Evolutionary conservation across 208 protist species (phyloP).

Genomic region (Leishmania mexicana): DNA sequence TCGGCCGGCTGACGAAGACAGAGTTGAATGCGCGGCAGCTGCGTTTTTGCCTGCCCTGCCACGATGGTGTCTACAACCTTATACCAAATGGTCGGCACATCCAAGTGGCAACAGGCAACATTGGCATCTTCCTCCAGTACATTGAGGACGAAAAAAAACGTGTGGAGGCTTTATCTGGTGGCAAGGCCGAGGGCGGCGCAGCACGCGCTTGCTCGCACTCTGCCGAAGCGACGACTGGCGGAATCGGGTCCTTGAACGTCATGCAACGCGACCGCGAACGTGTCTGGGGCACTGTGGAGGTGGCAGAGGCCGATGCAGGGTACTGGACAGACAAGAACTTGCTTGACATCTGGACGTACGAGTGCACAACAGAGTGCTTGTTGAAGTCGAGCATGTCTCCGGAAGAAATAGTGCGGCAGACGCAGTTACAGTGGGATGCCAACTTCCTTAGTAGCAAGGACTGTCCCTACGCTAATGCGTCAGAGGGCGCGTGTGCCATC

Average conservation of each 20-base stretch:
- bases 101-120: constrained; percentile 38
- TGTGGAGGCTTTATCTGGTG: constrained; percentile 7
- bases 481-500: constrained; percentile 10
- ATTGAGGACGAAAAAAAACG: constrained; percentile 34
- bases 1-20: constrained; percentile 27
- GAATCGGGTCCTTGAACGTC: neutral
- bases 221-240: neutral
- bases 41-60: constrained; percentile 39
- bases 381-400: constrained; percentile 29
- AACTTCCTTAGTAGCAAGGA: constrained; percentile 24
- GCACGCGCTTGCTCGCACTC: neutral
- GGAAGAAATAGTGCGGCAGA: constrained; percentile 34
- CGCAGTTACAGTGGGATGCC: constrained; percentile 34
- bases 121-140: constrained; percentile 42
- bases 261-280: neutral
- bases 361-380: constrained; percentile 25
- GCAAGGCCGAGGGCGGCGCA: neutral
- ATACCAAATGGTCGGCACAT: constrained; percentile 54
- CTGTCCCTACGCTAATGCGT: constrained; percentile 19
- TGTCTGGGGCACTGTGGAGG: neutral
- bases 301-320: neutral
- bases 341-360: constrained; percentile 36
- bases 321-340: constrained; percentile 32
- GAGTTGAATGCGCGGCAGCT: constrained; percentile 32
- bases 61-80: constrained; percentile 37